Evolutionary conservation across 441 rosid genomes (phyloP).

Genomic region (Populus hybrid): DNA sequence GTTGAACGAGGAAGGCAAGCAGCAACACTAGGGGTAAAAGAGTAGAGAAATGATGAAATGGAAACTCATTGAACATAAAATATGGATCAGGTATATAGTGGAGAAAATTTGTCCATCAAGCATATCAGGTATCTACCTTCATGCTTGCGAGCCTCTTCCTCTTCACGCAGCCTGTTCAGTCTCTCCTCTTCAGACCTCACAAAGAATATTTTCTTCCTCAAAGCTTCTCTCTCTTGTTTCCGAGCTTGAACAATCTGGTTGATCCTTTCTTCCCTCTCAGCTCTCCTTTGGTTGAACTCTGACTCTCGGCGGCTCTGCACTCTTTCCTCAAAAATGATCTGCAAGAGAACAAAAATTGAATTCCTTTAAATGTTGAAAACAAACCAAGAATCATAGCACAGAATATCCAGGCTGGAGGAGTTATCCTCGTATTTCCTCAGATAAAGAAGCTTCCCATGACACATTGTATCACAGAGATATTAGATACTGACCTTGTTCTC

Average conservation of each 20-base stretch:
- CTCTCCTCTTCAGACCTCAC: slow-evolving; percentile 74
- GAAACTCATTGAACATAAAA: background rate
- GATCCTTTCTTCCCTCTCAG: slow-evolving; percentile 77
- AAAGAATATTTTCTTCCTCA: slow-evolving; percentile 72
- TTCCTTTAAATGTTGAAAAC: background rate
- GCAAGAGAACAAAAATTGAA: background rate
- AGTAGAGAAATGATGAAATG: background rate
- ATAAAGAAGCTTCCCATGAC: background rate
- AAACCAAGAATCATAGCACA: background rate
- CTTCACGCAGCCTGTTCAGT: slow-evolving; percentile 57
- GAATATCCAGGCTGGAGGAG: background rate
- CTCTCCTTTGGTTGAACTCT: slow-evolving; percentile 59
- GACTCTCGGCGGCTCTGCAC: slow-evolving; percentile 61
- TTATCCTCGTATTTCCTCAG: background rate
- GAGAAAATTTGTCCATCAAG: background rate
- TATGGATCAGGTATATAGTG: background rate
- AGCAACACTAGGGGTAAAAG: background rate
- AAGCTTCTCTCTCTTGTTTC: slow-evolving; percentile 67
- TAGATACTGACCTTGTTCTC: slow-evolving; percentile 59
- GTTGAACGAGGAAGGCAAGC: background rate
- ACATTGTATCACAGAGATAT: background rate
- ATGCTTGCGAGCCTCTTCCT: slow-evolving; percentile 83
- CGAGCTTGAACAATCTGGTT: slow-evolving; percentile 55
- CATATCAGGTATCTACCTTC: slow-evolving; percentile 50
- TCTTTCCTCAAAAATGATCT: slow-evolving; percentile 69